Conservation (phyloP, 331 rosid genomes). For the Cydonia oblonga region DNA sequence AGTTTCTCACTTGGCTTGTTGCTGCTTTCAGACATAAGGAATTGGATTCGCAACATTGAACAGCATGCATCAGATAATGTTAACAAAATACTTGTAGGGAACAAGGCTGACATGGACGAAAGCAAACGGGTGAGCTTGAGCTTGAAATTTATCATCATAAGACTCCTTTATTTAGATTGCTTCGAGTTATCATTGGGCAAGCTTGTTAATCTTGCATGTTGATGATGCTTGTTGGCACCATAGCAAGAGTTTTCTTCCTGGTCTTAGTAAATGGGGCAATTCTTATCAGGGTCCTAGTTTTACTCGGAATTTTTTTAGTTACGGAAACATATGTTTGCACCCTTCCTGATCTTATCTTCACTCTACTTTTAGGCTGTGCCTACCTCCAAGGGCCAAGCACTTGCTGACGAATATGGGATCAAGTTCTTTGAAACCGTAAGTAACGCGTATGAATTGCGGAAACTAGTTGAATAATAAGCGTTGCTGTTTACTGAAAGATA, state of each 20-base stretch:
- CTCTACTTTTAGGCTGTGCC: constrained; percentile 60
- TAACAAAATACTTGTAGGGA: constrained; percentile 87
- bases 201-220: neutral
- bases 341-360: neutral
- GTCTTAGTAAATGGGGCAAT: neutral
- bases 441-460: constrained; percentile 10
- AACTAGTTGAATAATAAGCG: constrained; percentile 1
- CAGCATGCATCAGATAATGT: constrained; percentile 95
- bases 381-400: constrained; percentile 90
- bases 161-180: neutral
- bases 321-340: neutral
- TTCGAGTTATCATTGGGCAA: neutral
- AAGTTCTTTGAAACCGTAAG: constrained; percentile 94
- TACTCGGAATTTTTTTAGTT: neutral
- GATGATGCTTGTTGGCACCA: neutral
- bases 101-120: constrained; percentile 97
- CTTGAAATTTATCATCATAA: neutral
- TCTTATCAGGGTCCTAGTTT: neutral
- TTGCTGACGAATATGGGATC: constrained; percentile 93
- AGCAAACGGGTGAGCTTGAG: constrained; percentile 69
- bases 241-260: neutral
- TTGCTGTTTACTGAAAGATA: neutral
- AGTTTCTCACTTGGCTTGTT: neutral
- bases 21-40: constrained; percentile 66
- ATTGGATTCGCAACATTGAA: constrained; percentile 94